Conservation (phyloP, 2,329 filamentous ascomycete genomes). For the Neoarthrinium moseri region DNA sequence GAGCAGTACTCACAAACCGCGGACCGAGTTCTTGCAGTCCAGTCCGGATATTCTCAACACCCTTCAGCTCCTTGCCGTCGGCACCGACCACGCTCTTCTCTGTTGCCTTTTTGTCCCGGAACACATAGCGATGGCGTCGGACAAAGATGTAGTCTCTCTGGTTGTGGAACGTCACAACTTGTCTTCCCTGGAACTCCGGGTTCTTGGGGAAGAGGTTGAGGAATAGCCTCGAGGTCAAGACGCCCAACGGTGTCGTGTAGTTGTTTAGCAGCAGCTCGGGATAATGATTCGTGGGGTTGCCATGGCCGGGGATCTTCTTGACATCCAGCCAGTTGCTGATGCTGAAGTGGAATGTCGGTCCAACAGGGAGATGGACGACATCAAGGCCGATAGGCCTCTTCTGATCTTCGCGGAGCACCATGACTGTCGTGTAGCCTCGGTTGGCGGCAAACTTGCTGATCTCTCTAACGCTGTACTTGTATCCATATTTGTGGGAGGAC, state of each 20-base stretch:
- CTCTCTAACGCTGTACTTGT: slow-evolving; percentile 91
- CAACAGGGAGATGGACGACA: slow-evolving; percentile 77
- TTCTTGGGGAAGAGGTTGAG: slow-evolving; percentile 74
- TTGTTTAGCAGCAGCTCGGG: slow-evolving; percentile 91
- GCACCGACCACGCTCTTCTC: slow-evolving; percentile 83
- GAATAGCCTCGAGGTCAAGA: slow-evolving; percentile 85
- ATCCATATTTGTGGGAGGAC: slow-evolving; percentile 75
- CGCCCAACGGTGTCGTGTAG: slow-evolving; percentile 88
- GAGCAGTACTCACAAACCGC: slow-evolving; percentile 29
- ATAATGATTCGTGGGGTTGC: slow-evolving; percentile 82
- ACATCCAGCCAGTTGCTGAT: slow-evolving; percentile 61
- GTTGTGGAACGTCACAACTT: slow-evolving; percentile 91
- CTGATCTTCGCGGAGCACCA: slow-evolving; percentile 84
- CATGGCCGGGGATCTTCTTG: slow-evolving; percentile 84
- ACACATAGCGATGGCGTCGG: slow-evolving; percentile 78
- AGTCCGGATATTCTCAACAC: slow-evolving; percentile 80
- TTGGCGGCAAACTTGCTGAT: slow-evolving; percentile 84
- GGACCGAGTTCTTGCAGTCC: slow-evolving; percentile 91
- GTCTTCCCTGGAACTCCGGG: slow-evolving; percentile 81
- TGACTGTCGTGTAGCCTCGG: slow-evolving; percentile 77
- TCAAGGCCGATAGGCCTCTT: slow-evolving; percentile 83
- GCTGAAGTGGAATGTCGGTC: slow-evolving; percentile 90
- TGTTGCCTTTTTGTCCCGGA: slow-evolving; percentile 80
- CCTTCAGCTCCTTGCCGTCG: slow-evolving; percentile 80
- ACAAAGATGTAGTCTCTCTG: slow-evolving; percentile 43